Evolutionary conservation across 1,139 yeast species (phyloP).

Genomic region (Hyphopichia buzzinii): DNA sequence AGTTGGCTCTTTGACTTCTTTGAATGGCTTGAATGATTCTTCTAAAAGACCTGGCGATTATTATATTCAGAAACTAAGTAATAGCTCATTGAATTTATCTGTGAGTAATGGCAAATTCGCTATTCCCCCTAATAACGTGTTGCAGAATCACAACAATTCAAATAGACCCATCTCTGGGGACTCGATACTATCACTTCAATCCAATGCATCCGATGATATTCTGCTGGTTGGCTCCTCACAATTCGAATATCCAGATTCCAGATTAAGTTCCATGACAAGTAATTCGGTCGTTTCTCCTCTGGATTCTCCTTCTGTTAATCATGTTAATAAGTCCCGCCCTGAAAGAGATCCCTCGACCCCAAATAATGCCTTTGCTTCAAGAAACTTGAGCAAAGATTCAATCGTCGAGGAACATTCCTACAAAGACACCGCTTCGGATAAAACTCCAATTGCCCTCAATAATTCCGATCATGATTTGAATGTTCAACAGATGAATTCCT

Average conservation of each 20-base stretch:
- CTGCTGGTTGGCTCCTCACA: slow-evolving; percentile 36
- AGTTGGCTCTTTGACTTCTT: slow-evolving; percentile 26
- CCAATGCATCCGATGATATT: slow-evolving; percentile 35
- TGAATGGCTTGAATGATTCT: slow-evolving; percentile 21
- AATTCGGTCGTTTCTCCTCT: slow-evolving; percentile 27
- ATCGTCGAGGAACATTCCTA: not conserved
- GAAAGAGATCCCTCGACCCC: slow-evolving; percentile 2
- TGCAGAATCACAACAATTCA: slow-evolving; percentile 2
- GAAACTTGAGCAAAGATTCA: slow-evolving; percentile 1
- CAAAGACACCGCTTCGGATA: slow-evolving; percentile 2
- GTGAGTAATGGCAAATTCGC: slow-evolving; percentile 4
- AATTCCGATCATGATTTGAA: slow-evolving; percentile 6
- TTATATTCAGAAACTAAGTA: slow-evolving; percentile 32
- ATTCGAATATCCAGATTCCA: slow-evolving; percentile 35
- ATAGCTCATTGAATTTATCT: slow-evolving; percentile 10
- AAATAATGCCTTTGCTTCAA: not conserved
- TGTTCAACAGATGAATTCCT: slow-evolving; percentile 15
- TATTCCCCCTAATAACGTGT: slow-evolving; percentile 7
- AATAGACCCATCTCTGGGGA: slow-evolving; percentile 36
- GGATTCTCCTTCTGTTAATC: slow-evolving; percentile 18
- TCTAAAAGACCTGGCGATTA: slow-evolving; percentile 44
- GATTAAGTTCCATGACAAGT: slow-evolving; percentile 40
- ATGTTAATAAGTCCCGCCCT: slow-evolving; percentile 1
- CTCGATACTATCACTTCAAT: slow-evolving; percentile 35
- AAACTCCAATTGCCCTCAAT: not conserved